phyloP scores from a whole-genome alignment of 2,329 filamentous ascomycete species.

The Colletotrichum sp. region DNA sequence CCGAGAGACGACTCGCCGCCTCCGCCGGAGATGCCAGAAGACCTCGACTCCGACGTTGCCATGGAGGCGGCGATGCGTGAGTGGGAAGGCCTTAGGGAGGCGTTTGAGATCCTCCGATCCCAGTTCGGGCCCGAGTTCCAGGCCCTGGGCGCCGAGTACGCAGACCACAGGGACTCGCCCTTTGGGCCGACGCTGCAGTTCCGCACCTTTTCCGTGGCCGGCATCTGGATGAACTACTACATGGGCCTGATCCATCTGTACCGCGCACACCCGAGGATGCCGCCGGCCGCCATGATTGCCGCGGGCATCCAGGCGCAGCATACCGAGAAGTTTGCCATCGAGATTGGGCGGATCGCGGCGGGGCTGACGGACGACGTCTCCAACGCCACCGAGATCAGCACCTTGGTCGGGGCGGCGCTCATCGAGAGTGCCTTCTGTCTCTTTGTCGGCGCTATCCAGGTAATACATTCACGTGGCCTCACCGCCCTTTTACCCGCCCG shows the following conservation, averaged over 20 bases:
- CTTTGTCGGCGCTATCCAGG: slow-evolving; percentile 85
- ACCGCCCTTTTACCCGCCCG: not conserved
- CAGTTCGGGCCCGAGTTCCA: slow-evolving; percentile 78
- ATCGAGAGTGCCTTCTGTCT: slow-evolving; percentile 83
- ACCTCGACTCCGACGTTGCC: slow-evolving; percentile 65
- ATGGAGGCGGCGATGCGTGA: slow-evolving; percentile 76
- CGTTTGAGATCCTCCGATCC: slow-evolving; percentile 70
- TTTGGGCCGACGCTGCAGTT: slow-evolving; percentile 86
- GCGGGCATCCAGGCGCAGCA: slow-evolving; percentile 77
- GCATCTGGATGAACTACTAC: slow-evolving; percentile 87
- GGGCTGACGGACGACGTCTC: slow-evolving; percentile 67
- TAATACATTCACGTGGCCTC: slow-evolving; percentile 33
- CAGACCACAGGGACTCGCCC: slow-evolving; percentile 66
- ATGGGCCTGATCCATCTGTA: slow-evolving; percentile 84
- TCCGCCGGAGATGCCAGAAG: slow-evolving; percentile 48
- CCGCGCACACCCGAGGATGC: slow-evolving; percentile 86
- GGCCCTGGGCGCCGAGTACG: slow-evolving; percentile 72
- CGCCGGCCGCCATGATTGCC: slow-evolving; percentile 86
- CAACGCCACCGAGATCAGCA: slow-evolving; percentile 67
- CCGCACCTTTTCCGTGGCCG: slow-evolving; percentile 84
- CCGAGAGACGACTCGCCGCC: slow-evolving; percentile 47
- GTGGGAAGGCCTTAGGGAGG: slow-evolving; percentile 76
- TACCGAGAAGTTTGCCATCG: slow-evolving; percentile 73
- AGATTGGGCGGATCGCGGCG: slow-evolving; percentile 81
- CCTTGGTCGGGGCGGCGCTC: slow-evolving; percentile 78